These are phyloP conservation scores for Diddensiella caesifluorescens DNA, from an alignment of 805 yeast species.

Conservation along the genomic window DNA sequence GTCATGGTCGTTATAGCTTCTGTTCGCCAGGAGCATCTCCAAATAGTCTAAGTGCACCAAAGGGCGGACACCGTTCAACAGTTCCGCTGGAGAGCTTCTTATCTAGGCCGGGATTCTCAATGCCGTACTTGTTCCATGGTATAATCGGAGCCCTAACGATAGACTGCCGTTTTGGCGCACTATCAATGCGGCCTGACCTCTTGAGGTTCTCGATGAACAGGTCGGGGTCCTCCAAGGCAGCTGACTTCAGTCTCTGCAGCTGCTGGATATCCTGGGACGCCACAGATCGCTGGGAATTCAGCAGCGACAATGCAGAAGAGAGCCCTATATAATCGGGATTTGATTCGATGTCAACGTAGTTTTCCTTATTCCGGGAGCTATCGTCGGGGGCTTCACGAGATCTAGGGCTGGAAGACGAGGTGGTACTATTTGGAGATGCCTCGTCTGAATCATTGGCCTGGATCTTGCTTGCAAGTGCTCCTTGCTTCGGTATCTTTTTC, in stretches of 20 bases:
- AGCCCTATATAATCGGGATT: constrained; percentile 31
- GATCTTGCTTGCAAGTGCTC: too few species aligned
- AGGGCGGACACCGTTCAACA: constrained; percentile 22
- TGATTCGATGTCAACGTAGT: constrained; percentile 4
- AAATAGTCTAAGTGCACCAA: constrained; percentile 21
- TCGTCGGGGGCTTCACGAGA: too few species aligned
- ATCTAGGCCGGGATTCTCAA: constrained; percentile 26
- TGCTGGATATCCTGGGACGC: constrained; percentile 25
- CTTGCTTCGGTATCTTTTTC: too few species aligned
- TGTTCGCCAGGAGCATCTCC: constrained; percentile 14
- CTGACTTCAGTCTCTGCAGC: constrained; percentile 22
- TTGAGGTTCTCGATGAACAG: constrained; percentile 20
- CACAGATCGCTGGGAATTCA: constrained; percentile 23
- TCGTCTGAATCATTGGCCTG: too few species aligned
- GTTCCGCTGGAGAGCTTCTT: constrained; percentile 23
- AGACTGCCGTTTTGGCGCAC: constrained; percentile 25
- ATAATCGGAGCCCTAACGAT: constrained; percentile 29
- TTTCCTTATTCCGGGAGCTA: too few species aligned
- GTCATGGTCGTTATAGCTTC: too few species aligned
- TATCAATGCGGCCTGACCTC: constrained; percentile 9
- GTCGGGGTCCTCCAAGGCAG: constrained; percentile 27
- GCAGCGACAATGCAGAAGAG: constrained; percentile 26
- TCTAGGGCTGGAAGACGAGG: too few species aligned
- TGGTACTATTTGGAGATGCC: too few species aligned
- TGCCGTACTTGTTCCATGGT: constrained; percentile 32